These are phyloP conservation scores for Beauveria australis DNA, from an alignment of 2,329 filamentous ascomycete species.

Conservation along the genomic window DNA sequence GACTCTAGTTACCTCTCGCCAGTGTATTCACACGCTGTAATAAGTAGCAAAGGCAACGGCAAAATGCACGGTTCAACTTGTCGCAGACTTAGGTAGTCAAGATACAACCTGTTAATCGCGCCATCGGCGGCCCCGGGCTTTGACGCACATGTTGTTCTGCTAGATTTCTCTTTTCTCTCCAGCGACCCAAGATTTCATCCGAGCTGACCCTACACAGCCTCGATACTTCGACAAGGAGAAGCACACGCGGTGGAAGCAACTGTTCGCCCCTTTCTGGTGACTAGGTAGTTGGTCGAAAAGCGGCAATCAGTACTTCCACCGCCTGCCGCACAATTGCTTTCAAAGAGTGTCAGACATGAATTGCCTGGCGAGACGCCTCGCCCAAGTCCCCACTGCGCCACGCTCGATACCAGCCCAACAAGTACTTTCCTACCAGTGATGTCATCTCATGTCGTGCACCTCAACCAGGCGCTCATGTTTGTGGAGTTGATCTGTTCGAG, in stretches of 20 bases:
- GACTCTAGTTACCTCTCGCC: not conserved
- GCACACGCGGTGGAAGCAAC: not conserved
- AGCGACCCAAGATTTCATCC: not conserved
- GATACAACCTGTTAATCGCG: not conserved
- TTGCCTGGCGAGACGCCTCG: not conserved
- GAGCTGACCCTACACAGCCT: not conserved
- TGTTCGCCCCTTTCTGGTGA: too few relatives aligned
- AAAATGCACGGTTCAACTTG: not conserved
- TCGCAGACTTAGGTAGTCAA: not conserved
- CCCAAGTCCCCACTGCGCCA: constrained; percentile 5
- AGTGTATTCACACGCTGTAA: not conserved
- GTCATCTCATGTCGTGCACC: not conserved
- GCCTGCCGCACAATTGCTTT: not conserved
- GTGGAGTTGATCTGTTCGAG: not conserved
- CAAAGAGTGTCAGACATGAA: not conserved
- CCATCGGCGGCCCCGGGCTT: not conserved
- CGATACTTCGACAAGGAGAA: not conserved
- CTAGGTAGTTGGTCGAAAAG: too few relatives aligned
- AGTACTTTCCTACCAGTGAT: constrained; percentile 2
- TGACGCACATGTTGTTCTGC: not conserved
- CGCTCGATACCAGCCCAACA: not conserved
- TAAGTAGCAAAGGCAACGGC: not conserved
- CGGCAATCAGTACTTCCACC: too few relatives aligned
- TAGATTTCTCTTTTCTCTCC: not conserved
- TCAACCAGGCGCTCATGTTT: not conserved